Base-by-base conservation (phyloP, 306 rosid genomes). In the Trifolium repens region DNA sequence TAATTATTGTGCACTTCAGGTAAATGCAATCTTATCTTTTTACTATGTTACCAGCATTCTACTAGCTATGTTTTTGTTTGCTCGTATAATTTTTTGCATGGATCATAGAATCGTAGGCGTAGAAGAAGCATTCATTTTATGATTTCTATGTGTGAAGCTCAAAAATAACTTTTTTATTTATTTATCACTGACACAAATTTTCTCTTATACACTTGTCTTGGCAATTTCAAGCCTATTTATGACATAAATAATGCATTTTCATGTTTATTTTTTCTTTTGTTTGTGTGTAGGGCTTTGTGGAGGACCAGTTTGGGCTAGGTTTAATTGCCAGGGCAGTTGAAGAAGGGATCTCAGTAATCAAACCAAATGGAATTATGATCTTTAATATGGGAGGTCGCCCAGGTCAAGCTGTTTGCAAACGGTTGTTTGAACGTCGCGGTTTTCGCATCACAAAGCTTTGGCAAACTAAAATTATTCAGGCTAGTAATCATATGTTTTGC, bases 381-480 rank as follows among this genome's bases (percentile, higher is more conserved):
- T 94, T 92, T 81, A 94, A 94, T 74, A 94, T 94, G 91, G 99
- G 99, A 71, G 97, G 99, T 13, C 99, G 99, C 78, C 99, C 99
- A 35, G 99, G 99, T 71, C 99, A 94, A 83, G 96, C 68, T 66
- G 99, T 94, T 67, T 94, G 96, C 81, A 89, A 84, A 74, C 93
- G 85, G 76, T 83, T 94, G 88, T 94, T 94, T 85, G 99, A 94
- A 78, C 96, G 97, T 11, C 99, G 99, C 22, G 99, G 99, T 65
- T 89, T 89, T 79, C 69, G 69, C 64, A 85, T 94, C 82, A 86
- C 84, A 74, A 90, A 86, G 88, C 93, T 94, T 82, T 94, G 97
- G 99, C 99, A 94, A 85, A 94, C 99, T 24, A 94, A 92, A 90
- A 91, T 94, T 76, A 77, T 87, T 66, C 99, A 94, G 96, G 99